These are phyloP conservation scores for Pholiota microspora DNA, from an alignment of 768 basidiomycete species.

Conservation along the genomic window DNA sequence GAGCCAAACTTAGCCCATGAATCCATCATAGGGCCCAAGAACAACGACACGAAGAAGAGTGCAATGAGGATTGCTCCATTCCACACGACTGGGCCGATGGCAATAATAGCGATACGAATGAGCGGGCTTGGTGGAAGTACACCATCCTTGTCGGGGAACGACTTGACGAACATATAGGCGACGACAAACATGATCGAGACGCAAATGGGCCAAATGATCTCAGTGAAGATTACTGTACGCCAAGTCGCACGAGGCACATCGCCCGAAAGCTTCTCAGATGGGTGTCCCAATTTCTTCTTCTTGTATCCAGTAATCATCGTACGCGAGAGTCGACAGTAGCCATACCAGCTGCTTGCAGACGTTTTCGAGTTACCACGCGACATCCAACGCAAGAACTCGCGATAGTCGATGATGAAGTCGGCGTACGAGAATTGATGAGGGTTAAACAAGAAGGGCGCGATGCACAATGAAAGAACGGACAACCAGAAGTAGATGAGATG, in stretches of 20 bases:
- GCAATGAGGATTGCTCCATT: conserved; percentile 85
- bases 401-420: conserved; percentile 98
- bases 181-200: conserved; percentile 75
- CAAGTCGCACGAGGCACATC: conserved; percentile 92
- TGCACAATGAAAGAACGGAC: conserved; percentile 90
- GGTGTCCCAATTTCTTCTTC: conserved; percentile 97
- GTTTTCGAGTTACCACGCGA: conserved; percentile 95
- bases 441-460: conserved; percentile 98
- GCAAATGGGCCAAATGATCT: conserved; percentile 79
- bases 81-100: conserved; percentile 93
- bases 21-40: conserved; percentile 88
- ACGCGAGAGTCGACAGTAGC: conserved; percentile 94
- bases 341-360: conserved; percentile 98
- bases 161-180: conserved; percentile 92
- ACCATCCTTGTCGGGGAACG: conserved; percentile 71
- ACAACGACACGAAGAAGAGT: conserved; percentile 89
- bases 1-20: conserved; percentile 87
- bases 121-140: conserved; percentile 75
- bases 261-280: conserved; percentile 94
- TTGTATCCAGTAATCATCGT: conserved; percentile 99
- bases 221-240: conserved; percentile 79
- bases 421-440: conserved; percentile 98
- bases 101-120: conserved; percentile 83
- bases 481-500: conserved; percentile 99
- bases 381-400: conserved; percentile 99